These are phyloP conservation scores for Albophoma yamanashiensis DNA, from an alignment of 2,329 filamentous ascomycete species.

Conservation along the genomic window DNA sequence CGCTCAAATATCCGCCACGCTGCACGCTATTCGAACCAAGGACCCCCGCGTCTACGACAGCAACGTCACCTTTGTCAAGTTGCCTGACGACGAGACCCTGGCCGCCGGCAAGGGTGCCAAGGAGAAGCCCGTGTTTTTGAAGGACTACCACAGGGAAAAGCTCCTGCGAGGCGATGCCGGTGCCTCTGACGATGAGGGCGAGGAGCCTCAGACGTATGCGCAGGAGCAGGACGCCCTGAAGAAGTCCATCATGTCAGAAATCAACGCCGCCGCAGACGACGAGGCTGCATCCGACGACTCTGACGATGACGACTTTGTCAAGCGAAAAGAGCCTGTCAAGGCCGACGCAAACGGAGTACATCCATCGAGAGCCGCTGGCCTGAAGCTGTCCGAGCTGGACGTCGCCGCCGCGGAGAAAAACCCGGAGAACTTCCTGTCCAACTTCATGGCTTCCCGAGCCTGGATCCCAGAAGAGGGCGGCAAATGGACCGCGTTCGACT, in stretches of 20 bases:
- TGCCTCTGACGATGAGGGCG: slow-evolving; percentile 46
- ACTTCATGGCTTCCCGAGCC: slow-evolving; percentile 85
- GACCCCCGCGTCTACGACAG: slow-evolving; percentile 87
- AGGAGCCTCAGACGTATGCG: slow-evolving; percentile 59
- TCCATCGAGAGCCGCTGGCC: slow-evolving; percentile 37
- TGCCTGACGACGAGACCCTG: slow-evolving; percentile 40
- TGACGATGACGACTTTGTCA: slow-evolving; percentile 57
- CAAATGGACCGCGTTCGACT: slow-evolving; percentile 75
- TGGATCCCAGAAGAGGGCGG: slow-evolving; percentile 65
- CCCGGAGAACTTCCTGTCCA: slow-evolving; percentile 85
- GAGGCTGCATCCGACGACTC: slow-evolving; percentile 36
- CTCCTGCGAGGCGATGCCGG: slow-evolving; percentile 61
- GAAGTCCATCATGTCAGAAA: slow-evolving; percentile 65
- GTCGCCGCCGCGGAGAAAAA: slow-evolving; percentile 73
- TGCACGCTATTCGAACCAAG: slow-evolving; percentile 80
- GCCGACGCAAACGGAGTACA: slow-evolving; percentile 37
- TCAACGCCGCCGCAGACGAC: slow-evolving; percentile 55
- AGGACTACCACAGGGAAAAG: slow-evolving; percentile 87
- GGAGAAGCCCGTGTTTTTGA: slow-evolving; percentile 75
- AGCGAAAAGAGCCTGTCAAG: slow-evolving; percentile 51
- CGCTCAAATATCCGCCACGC: slow-evolving; percentile 73
- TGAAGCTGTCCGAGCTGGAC: slow-evolving; percentile 48
- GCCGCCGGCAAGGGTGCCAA: slow-evolving; percentile 40
- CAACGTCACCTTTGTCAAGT: slow-evolving; percentile 65
- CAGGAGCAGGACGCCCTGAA: slow-evolving; percentile 84